Evolutionary conservation across 2,329 filamentous ascomycete species (phyloP).

Genomic region (Fusarium coffeatum): DNA sequence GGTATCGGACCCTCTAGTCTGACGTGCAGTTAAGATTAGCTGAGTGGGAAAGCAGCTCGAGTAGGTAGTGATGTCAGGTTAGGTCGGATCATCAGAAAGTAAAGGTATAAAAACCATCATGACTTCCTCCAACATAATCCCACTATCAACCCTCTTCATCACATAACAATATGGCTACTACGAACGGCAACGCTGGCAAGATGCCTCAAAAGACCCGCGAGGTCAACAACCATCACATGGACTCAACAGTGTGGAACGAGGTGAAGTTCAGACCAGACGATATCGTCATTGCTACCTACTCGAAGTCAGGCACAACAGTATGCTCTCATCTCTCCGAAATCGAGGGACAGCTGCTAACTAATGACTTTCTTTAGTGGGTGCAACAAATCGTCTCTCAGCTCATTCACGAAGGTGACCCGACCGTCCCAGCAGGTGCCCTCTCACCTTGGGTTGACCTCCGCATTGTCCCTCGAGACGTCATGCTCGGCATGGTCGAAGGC

Average conservation of each 20-base stretch:
- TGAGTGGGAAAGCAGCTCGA: not conserved
- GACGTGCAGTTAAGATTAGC: no score
- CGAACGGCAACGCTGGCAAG: not conserved
- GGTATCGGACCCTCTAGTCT: not conserved
- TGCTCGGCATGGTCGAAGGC: not conserved
- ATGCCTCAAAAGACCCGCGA: constrained; percentile 17
- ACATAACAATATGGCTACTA: not conserved
- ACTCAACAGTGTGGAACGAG: constrained; percentile 16
- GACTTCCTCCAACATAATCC: no score
- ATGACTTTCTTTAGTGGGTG: not conserved
- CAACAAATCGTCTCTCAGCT: constrained; percentile 21
- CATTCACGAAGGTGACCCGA: constrained; percentile 6
- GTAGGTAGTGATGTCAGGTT: not conserved
- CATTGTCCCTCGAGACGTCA: not conserved
- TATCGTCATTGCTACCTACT: constrained; percentile 14
- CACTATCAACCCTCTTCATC: not conserved
- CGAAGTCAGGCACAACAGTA: constrained; percentile 23
- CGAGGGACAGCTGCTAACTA: not conserved
- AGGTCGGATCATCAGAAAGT: no score
- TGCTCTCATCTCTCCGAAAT: not conserved
- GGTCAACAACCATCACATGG: constrained; percentile 23
- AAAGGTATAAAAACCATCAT: not conserved
- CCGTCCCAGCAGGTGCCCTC: not conserved
- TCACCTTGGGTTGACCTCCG: constrained; percentile 18
- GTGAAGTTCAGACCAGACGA: constrained; percentile 17